These are phyloP conservation scores for Leptodermis oblonga DNA, from an alignment of 257 asterid genomes.

Conservation along the genomic window DNA sequence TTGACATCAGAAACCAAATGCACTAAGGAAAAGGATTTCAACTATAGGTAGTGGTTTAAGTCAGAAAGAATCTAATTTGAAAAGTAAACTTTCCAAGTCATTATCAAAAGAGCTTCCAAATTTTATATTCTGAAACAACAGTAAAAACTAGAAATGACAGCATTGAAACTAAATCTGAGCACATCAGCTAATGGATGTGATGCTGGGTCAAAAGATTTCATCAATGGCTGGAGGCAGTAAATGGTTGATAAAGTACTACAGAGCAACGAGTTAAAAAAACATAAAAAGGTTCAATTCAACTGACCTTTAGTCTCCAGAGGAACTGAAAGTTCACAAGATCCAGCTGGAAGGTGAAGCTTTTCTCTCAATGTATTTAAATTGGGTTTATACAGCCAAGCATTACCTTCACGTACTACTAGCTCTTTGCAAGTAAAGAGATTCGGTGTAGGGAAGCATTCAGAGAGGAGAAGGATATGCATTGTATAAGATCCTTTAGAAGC, in stretches of 20 bases:
- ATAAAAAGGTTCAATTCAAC: too few species aligned
- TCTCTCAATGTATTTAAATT: conserved; percentile 53
- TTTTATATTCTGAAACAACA: background rate
- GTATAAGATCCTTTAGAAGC: conserved; percentile 69
- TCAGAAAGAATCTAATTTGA: background rate
- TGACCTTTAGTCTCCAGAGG: conserved; percentile 70
- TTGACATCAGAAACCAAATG: conserved; percentile 2
- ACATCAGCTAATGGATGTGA: background rate
- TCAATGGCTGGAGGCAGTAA: too few species aligned
- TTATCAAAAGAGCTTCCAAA: background rate
- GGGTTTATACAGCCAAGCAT: conserved; percentile 76
- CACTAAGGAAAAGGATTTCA: background rate
- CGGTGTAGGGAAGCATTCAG: conserved; percentile 83
- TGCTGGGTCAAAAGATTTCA: too few species aligned
- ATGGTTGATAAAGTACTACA: background rate
- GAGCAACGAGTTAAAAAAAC: too few species aligned
- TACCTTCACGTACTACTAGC: conserved; percentile 58
- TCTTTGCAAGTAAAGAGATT: conserved; percentile 88
- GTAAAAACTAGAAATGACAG: background rate
- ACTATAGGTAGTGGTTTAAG: background rate
- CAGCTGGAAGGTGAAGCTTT: conserved; percentile 76
- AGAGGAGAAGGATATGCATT: conserved; percentile 51
- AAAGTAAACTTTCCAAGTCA: background rate
- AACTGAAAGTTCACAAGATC: conserved; percentile 94
- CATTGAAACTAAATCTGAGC: background rate